A percentile compares a stretch with the other conserved stretches of the same genome.
Conservation (phyloP, 192 early-diverging fungal genomes). For the Coemansia sp. region DNA sequence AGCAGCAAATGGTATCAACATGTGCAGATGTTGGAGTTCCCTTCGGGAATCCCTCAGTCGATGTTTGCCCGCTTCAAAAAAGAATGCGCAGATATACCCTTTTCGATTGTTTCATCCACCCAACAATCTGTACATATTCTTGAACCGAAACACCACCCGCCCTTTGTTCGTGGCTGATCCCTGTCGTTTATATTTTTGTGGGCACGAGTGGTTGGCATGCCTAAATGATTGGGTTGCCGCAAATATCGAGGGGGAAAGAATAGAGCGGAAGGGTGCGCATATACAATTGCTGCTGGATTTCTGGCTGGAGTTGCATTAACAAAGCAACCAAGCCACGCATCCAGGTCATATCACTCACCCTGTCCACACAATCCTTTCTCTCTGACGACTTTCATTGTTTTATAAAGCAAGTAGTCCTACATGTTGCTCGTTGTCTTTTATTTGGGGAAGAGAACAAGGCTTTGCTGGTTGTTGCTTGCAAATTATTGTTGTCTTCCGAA, state of each 20-base stretch:
- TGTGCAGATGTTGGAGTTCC: neutral
- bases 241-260: neutral
- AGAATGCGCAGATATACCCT: neutral
- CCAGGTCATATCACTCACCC: neutral
- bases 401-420: neutral
- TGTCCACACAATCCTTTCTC: constrained; percentile 1
- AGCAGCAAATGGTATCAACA: neutral
- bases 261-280: neutral
- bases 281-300: neutral
- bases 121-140: neutral
- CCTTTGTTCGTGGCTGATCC: neutral
- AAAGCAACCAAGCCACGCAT: constrained; percentile 32
- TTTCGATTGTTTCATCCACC: neutral
- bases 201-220: neutral
- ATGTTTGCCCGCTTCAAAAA: neutral
- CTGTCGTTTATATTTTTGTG: neutral
- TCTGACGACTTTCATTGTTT: neutral
- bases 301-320: constrained; percentile 4
- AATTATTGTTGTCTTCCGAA: constrained; percentile 4
- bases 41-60: neutral
- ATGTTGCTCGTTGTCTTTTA: neutral
- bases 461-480: constrained; percentile 2
- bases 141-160: neutral
- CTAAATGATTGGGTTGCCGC: neutral
- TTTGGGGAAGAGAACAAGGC: neutral